Percentiles rank a stretch among this genome's conserved stretches.
Evolutionary conservation across 2,329 filamentous ascomycete species (phyloP).

Genomic region (Fusarium humuli): DNA sequence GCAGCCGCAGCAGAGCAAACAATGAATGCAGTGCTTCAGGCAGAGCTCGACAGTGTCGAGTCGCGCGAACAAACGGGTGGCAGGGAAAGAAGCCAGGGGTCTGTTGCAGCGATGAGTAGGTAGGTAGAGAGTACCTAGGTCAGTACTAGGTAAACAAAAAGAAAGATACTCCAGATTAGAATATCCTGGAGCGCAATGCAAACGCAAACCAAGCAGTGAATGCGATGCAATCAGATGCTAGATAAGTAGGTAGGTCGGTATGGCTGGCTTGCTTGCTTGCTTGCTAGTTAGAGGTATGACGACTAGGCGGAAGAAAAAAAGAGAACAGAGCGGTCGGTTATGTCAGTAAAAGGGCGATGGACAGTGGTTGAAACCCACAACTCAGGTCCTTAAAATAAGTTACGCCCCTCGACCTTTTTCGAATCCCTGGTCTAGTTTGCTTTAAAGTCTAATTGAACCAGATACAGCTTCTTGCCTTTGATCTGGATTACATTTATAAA

Average conservation of each 20-base stretch:
- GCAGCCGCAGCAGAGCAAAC: conserved; percentile 14
- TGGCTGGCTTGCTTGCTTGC: neutral
- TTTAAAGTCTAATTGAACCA: conserved; percentile 33
- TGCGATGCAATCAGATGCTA: conserved; percentile 29
- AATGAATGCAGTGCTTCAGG: conserved; percentile 20
- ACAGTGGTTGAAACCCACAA: conserved; percentile 39
- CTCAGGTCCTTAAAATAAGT: conserved; percentile 22
- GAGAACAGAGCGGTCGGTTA: conserved; percentile 42
- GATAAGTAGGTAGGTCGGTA: conserved; percentile 16
- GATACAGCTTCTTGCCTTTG: neutral
- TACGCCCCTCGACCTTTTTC: conserved; percentile 21
- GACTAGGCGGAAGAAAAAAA: conserved; percentile 27
- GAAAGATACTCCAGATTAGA: conserved; percentile 31
- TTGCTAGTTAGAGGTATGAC: conserved; percentile 21
- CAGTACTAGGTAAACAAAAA: conserved; percentile 14
- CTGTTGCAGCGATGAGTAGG: neutral
- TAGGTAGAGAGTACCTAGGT: neutral
- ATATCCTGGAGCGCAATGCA: conserved; percentile 19
- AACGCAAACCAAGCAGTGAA: conserved; percentile 22
- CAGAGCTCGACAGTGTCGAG: conserved; percentile 37
- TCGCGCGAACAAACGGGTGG: conserved; percentile 8
- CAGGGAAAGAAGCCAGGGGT: conserved; percentile 4
- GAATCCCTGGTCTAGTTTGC: conserved; percentile 17
- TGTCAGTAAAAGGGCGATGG: conserved; percentile 41
- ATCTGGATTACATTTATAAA: conserved; percentile 14